Evolutionary conservation across 495 filamentous ascomycete genomes (phyloP), one percentile per base, ranked within the genome.

Genomic region (Aspergillus egyptiacus): DNA sequence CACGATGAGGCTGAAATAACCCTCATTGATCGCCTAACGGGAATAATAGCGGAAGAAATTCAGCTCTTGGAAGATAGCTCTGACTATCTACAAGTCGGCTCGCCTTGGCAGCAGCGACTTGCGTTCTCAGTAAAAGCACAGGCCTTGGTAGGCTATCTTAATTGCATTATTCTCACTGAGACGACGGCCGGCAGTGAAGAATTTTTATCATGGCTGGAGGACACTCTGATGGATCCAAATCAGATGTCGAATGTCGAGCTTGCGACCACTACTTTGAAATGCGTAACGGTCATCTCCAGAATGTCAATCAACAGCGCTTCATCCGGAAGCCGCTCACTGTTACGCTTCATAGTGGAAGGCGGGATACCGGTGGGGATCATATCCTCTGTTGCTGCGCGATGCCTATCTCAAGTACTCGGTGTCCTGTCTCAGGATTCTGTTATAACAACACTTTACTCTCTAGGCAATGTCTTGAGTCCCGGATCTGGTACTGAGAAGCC

Each of bases 361-460:
- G 66, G 67, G 46, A 75, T 77, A n/a, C 72, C 83, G 13, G 77
- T 76, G 37, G 75, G 75, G 18, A 64, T 74, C 24, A 86, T 81
- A 22, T 78, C 91, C 13, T 71, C 68, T 9, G 75, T 91, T 22
- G 93, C 91, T 27, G 88, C 89, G 4, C 80, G 79, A 40, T 91
- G 86, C 59, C 74, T 98, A 36, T 87, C 89, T 3, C 85, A 81
- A 45, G 74, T 94, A 40, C 68, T 97, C 41, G 81, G 79, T 41
- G 74, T 84, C 49, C 78, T 96, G 5, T 91, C 94, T 5, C 85
- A 94, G 57, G 93, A 98, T 74, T 84, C 87, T 22, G 80, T 94
- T 23, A 97, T 98, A 55, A 94, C 90, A 5, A 96, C 89, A 2
- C 70, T 98, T 8, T 97, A 97, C 66, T 90, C 89, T 1, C 72